phyloP scores from a whole-genome alignment of 1,139 yeast species.

The Suhomyces choctaworum region DNA sequence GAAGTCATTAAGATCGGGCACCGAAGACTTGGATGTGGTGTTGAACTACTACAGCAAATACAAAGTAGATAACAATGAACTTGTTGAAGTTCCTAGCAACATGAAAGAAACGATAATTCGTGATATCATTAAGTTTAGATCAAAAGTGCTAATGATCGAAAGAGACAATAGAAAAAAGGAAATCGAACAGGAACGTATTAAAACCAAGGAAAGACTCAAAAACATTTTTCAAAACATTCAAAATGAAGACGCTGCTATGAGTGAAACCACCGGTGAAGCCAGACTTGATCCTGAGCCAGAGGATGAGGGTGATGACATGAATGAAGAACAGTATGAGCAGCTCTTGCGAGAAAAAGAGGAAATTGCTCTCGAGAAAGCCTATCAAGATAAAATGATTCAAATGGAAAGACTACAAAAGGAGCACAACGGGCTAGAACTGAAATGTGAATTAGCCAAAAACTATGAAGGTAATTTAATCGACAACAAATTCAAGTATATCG shows the following conservation, averaged over 20 bases:
- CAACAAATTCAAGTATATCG: slow-evolving; percentile 38
- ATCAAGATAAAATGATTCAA: slow-evolving; percentile 17
- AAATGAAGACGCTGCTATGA: slow-evolving; percentile 10
- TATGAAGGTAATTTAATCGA: slow-evolving; percentile 40
- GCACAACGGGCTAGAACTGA: slow-evolving; percentile 18
- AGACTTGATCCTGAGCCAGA: slow-evolving; percentile 16
- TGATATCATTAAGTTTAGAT: slow-evolving; percentile 62
- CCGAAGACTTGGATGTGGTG: slow-evolving; percentile 39
- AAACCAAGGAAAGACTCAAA: slow-evolving; percentile 52
- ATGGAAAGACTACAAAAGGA: slow-evolving; percentile 24
- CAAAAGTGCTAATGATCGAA: slow-evolving; percentile 60
- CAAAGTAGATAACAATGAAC: slow-evolving; percentile 58
- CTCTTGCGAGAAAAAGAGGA: slow-evolving; percentile 20
- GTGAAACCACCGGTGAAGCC: slow-evolving; percentile 15
- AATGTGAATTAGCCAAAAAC: slow-evolving; percentile 20
- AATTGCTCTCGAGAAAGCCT: slow-evolving; percentile 22
- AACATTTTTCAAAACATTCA: slow-evolving; percentile 45
- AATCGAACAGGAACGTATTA: slow-evolving; percentile 50
- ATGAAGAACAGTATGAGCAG: slow-evolving; percentile 37
- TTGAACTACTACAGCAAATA: slow-evolving; percentile 43
- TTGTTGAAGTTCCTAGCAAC: slow-evolving; percentile 62
- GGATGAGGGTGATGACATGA: slow-evolving; percentile 29
- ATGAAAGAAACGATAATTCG: slow-evolving; percentile 57
- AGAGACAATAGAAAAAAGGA: slow-evolving; percentile 55
- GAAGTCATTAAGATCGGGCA: slow-evolving; percentile 25